Evolutionary conservation across 148 eudicot species (phyloP).

Genomic region (Rhododendron mucronatum): DNA sequence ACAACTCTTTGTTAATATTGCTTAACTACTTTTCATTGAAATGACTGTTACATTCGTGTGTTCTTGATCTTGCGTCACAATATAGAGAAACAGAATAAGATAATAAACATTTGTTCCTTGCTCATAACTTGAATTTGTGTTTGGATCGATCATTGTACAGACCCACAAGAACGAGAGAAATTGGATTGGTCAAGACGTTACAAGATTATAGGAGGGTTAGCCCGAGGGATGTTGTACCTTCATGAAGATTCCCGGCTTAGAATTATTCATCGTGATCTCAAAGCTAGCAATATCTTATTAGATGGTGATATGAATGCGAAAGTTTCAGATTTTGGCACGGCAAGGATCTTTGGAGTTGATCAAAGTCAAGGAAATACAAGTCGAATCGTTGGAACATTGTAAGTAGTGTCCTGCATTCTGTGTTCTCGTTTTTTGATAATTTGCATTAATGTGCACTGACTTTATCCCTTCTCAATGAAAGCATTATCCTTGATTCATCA

Average conservation of each 20-base stretch:
- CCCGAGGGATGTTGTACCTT: constrained; percentile 31
- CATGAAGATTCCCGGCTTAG: constrained; percentile 21
- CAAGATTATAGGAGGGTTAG: constrained; percentile 26
- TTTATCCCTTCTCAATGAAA: background rate
- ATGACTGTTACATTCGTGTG: too few relatives aligned
- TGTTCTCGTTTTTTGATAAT: background rate
- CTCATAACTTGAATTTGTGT: background rate
- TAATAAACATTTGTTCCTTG: background rate
- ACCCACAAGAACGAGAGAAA: constrained; percentile 1
- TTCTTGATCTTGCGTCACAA: too few relatives aligned
- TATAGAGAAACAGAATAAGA: background rate
- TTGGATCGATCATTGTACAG: constrained; percentile 8
- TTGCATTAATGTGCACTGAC: background rate
- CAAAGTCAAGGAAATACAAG: constrained; percentile 10
- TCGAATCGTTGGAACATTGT: constrained; percentile 42
- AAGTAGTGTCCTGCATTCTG: constrained; percentile 5
- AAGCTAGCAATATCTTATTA: constrained; percentile 1
- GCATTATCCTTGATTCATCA: background rate
- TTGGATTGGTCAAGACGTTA: constrained; percentile 34
- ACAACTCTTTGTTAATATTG: background rate
- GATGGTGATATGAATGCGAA: constrained; percentile 30
- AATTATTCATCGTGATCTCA: constrained; percentile 8
- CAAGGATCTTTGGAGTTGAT: background rate
- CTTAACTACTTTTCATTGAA: background rate
- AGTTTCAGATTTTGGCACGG: constrained; percentile 8